These are phyloP conservation scores for Madurella fahalii DNA, from an alignment of 2,329 filamentous ascomycete genomes.

Conservation along the genomic window DNA sequence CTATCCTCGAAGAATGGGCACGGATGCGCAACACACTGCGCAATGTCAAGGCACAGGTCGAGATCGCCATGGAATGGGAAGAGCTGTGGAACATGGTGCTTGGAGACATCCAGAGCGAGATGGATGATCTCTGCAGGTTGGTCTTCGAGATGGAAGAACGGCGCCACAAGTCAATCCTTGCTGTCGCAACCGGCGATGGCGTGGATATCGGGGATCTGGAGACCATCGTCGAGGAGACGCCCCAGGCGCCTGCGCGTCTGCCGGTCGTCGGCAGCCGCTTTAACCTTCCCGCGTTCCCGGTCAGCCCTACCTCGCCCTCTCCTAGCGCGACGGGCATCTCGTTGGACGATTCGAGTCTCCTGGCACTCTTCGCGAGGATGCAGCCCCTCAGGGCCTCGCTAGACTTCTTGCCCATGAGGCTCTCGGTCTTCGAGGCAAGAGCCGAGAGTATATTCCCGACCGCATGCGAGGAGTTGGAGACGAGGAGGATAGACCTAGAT, in stretches of 20 bases:
- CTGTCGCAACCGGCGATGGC: constrained; percentile 56
- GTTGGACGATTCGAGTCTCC: constrained; percentile 81
- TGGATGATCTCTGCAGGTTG: constrained; percentile 55
- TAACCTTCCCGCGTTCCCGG: constrained; percentile 62
- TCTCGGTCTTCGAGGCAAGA: constrained; percentile 78
- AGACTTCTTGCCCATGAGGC: constrained; percentile 91
- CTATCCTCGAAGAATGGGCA: constrained; percentile 78
- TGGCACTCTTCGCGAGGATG: constrained; percentile 91
- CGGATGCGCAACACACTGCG: constrained; percentile 74
- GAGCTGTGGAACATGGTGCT: constrained; percentile 93
- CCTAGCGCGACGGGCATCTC: constrained; percentile 52
- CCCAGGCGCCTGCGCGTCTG: constrained; percentile 50
- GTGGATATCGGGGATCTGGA: constrained; percentile 84
- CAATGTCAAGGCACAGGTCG: constrained; percentile 82
- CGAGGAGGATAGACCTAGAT: constrained; percentile 69
- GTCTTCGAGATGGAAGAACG: constrained; percentile 99
- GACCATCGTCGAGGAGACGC: constrained; percentile 87
- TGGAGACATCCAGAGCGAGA: constrained; percentile 87
- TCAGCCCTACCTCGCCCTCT: constrained; percentile 54
- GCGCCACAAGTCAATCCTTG: constrained; percentile 72
- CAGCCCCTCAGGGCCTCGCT: constrained; percentile 88
- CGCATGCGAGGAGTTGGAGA: constrained; percentile 83
- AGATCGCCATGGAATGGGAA: constrained; percentile 98
- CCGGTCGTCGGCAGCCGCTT: constrained; percentile 59
- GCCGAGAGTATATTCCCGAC: constrained; percentile 80